Conservation (phyloP, 495 filamentous ascomycete species). For the Neurospora sp. region DNA sequence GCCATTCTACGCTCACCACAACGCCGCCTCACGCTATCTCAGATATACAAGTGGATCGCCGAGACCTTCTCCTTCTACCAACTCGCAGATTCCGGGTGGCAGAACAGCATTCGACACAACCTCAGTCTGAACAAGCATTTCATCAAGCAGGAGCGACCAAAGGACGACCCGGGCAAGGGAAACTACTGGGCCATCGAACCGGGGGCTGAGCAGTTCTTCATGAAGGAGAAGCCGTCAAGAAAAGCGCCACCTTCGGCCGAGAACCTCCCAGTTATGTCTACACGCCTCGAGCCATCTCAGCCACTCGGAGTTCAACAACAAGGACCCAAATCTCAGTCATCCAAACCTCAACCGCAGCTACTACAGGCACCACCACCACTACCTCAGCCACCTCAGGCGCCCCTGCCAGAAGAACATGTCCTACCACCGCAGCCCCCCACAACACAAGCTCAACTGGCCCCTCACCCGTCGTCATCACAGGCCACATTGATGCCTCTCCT, state of each 20-base stretch:
- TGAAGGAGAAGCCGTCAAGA: slow-evolving; percentile 67
- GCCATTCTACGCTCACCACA: slow-evolving; percentile 82
- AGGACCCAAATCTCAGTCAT: neutral
- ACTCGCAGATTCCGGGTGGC: slow-evolving; percentile 79
- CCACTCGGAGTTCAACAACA: neutral
- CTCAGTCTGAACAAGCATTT: slow-evolving; percentile 98
- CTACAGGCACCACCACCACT: neutral
- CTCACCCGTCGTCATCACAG: slow-evolving; percentile 23
- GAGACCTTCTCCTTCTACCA: slow-evolving; percentile 87
- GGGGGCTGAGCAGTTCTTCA: slow-evolving; percentile 79
- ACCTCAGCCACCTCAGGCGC: neutral
- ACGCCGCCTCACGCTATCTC: slow-evolving; percentile 78
- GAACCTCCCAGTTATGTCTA: slow-evolving; percentile 39
- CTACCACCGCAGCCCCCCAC: slow-evolving; percentile 21
- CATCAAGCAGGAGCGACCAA: slow-evolving; percentile 88
- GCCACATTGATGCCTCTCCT: slow-evolving; percentile 11
- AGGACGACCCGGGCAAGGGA: slow-evolving; percentile 97
- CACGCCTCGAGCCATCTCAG: slow-evolving; percentile 30
- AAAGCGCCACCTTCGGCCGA: slow-evolving; percentile 35
- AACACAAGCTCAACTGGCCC: slow-evolving; percentile 22
- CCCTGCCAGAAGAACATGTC: slow-evolving; percentile 16
- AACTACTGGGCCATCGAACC: slow-evolving; percentile 92
- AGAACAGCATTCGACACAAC: slow-evolving; percentile 98
- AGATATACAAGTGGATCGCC: slow-evolving; percentile 99
- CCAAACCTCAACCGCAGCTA: slow-evolving; percentile 6